These are phyloP conservation scores for Mrakia frigida DNA, from an alignment of 768 basidiomycete genomes.

Conservation along the genomic window DNA sequence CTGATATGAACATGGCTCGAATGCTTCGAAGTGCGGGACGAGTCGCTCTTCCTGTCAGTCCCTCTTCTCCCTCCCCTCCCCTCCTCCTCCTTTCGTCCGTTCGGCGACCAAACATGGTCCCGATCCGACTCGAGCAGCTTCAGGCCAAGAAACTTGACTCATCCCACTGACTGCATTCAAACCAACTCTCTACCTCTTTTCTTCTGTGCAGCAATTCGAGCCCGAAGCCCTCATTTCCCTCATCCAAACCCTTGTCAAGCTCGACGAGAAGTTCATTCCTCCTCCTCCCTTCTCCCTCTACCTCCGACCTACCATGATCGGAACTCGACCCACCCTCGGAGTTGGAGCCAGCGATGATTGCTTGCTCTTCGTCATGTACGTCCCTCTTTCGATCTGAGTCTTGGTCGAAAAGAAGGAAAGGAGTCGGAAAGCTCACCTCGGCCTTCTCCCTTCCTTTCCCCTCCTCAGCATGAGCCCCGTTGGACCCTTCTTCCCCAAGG, in stretches of 20 bases:
- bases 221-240: conserved; percentile 34
- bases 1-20: conserved; percentile 38
- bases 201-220: conserved; percentile 32
- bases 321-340: conserved; percentile 36
- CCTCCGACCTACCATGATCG: conserved; percentile 35
- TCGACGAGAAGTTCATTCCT: conserved; percentile 36
- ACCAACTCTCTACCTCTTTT: background rate
- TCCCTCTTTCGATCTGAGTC: background rate
- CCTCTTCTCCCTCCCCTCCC: background rate
- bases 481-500: conserved; percentile 37
- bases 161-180: background rate
- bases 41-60: conserved; percentile 35
- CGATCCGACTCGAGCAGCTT: background rate
- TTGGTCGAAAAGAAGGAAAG: no score
- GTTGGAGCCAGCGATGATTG: conserved; percentile 34
- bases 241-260: conserved; percentile 34
- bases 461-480: conserved; percentile 34
- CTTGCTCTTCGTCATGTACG: conserved; percentile 35
- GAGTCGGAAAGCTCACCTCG: background rate
- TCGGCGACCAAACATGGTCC: background rate
- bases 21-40: conserved; percentile 35
- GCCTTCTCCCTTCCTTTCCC: background rate
- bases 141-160: background rate
- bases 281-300: conserved; percentile 35
- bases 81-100: background rate